phyloP scores from a whole-genome alignment of 345 rosid genomes.

The Turritis glabra region DNA sequence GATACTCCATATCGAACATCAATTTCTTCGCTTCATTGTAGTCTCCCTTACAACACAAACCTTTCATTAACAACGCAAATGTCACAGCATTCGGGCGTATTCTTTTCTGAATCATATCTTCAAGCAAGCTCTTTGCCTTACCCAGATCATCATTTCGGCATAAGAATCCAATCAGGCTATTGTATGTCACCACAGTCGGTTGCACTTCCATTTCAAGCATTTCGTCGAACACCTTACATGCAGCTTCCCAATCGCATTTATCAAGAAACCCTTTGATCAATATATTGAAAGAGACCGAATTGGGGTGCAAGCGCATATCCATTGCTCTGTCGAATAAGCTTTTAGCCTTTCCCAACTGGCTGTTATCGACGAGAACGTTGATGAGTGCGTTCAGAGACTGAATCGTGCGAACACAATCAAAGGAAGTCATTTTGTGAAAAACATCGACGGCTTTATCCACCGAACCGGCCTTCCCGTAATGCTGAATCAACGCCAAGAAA shows the following conservation, averaged over 20 bases:
- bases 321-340: conserved; percentile 45
- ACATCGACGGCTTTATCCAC: conserved; percentile 58
- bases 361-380: conserved; percentile 66
- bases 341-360: conserved; percentile 52
- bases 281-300: conserved; percentile 70
- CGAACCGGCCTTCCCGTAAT: conserved; percentile 60
- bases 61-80: conserved; percentile 70
- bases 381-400: conserved; percentile 68
- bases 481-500: conserved; percentile 69
- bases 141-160: conserved; percentile 47
- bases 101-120: conserved; percentile 56
- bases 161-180: conserved; percentile 59
- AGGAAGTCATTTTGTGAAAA: conserved; percentile 50
- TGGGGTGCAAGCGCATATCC: conserved; percentile 61
- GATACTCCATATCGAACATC: conserved; percentile 91
- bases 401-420: conserved; percentile 61
- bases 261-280: conserved; percentile 62
- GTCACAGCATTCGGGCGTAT: conserved; percentile 60
- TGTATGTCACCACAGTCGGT: conserved; percentile 68
- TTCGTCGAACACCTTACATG: conserved; percentile 63
- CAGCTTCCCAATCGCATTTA: conserved; percentile 45
- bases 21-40: conserved; percentile 64
- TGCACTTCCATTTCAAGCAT: conserved; percentile 76
- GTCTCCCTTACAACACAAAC: conserved; percentile 64
- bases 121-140: conserved; percentile 52